phyloP scores from a whole-genome alignment of 1,284 basidiomycete species.

The Chalciporus sp. region DNA sequence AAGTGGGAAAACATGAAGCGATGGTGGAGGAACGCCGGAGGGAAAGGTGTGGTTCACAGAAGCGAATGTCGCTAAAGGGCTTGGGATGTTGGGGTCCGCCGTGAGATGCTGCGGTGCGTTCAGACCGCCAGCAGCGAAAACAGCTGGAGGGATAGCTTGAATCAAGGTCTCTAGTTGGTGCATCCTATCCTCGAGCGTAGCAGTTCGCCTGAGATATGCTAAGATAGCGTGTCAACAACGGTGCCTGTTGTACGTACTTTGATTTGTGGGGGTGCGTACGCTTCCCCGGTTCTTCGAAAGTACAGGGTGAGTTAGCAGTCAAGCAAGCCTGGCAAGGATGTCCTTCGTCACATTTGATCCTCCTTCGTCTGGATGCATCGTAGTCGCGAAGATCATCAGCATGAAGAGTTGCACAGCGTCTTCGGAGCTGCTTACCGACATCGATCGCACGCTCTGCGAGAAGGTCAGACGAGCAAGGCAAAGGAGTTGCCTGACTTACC shows the following conservation, averaged over 20 bases:
- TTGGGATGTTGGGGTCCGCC: constrained; percentile 38
- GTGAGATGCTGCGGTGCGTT: constrained; percentile 32
- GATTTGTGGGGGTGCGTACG: constrained; percentile 82
- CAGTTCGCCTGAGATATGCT: constrained; percentile 54
- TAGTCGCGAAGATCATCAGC: constrained; percentile 4
- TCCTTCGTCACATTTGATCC: constrained; percentile 84
- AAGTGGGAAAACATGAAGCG: constrained; percentile 71
- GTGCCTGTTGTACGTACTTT: constrained; percentile 51
- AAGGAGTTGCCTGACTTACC: constrained; percentile 45
- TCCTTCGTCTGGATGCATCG: constrained; percentile 54
- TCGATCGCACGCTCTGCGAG: constrained; percentile 75
- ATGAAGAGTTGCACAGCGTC: background rate
- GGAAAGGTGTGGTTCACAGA: constrained; percentile 49
- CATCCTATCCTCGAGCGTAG: constrained; percentile 82
- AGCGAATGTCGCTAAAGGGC: constrained; percentile 59
- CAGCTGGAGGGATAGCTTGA: constrained; percentile 76
- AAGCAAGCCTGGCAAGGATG: constrained; percentile 83
- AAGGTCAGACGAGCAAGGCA: constrained; percentile 7
- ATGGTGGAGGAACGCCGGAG: constrained; percentile 73
- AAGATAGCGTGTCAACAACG: constrained; percentile 9
- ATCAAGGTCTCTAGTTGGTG: constrained; percentile 81
- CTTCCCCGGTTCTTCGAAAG: constrained; percentile 83
- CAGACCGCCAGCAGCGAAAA: constrained; percentile 64
- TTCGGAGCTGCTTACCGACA: constrained; percentile 63
- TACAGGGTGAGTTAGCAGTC: constrained; percentile 74